phyloP scores from a whole-genome alignment of 73 alveolate genomes.

The Paramecium caudatum region DNA sequence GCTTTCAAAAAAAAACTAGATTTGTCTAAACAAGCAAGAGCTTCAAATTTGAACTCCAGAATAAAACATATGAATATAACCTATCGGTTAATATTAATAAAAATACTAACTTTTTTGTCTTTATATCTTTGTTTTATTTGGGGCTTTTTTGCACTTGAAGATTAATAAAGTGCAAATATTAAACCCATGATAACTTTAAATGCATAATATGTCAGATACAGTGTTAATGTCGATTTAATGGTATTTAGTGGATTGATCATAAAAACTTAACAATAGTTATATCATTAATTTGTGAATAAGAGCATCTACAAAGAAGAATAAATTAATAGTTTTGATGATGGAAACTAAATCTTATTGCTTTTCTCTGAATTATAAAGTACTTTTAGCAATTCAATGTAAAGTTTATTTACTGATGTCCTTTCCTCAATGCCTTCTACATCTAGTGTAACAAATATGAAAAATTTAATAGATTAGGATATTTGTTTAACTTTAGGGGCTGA shows the following conservation, averaged over 20 bases:
- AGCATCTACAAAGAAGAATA: not conserved
- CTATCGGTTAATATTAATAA: not conserved
- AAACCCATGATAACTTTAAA: not conserved
- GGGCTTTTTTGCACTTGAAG: not conserved
- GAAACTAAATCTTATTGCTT: not conserved
- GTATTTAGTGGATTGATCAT: constrained; percentile 31
- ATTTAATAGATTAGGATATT: not conserved
- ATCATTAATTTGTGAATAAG: not conserved
- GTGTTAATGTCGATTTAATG: not conserved
- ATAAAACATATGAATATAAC: not conserved
- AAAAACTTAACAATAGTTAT: not conserved
- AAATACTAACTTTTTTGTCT: not conserved
- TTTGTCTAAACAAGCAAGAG: not conserved
- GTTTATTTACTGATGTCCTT: constrained; percentile 9
- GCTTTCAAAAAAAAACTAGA: not conserved
- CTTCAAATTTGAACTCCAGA: constrained; percentile 26
- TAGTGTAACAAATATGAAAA: not conserved
- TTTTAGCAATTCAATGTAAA: not conserved
- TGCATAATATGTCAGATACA: constrained; percentile 6
- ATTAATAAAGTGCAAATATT: not conserved
- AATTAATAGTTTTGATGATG: constrained; percentile 5
- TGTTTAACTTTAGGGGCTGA: not conserved
- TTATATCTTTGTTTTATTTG: not conserved
- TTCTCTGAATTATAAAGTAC: not conserved
- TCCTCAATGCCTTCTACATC: not conserved